phyloP scores from a whole-genome alignment of 2,329 filamentous ascomycete genomes.

The Calonectria pteridis region DNA sequence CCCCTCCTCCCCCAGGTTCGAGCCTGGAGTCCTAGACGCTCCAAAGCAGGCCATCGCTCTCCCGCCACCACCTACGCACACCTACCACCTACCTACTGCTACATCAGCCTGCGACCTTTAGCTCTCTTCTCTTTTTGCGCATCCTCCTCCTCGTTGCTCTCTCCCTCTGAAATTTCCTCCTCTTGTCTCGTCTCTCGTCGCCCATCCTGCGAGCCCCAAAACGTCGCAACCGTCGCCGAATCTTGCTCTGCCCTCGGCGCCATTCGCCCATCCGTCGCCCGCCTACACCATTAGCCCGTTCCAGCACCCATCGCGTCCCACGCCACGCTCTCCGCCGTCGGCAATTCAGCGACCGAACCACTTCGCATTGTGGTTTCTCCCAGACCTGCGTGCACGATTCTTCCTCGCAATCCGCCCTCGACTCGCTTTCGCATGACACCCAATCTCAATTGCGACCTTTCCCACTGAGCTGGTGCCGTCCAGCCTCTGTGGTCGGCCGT shows the following conservation, averaged over 20 bases:
- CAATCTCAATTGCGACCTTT: constrained; percentile 41
- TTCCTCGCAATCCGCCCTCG: constrained; percentile 14
- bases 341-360: constrained; percentile 29
- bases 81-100: constrained; percentile 10
- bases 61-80: constrained; percentile 19
- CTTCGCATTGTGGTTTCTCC: constrained; percentile 16
- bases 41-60: constrained; percentile 25
- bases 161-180: background rate
- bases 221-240: background rate
- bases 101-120: constrained; percentile 25
- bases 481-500: constrained; percentile 50
- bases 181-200: background rate
- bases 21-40: constrained; percentile 24
- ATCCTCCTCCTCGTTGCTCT: constrained; percentile 12
- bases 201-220: background rate
- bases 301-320: constrained; percentile 40
- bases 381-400: constrained; percentile 13
- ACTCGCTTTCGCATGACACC: constrained; percentile 43
- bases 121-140: constrained; percentile 22
- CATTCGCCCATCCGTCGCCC: constrained; percentile 18
- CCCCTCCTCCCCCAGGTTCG: constrained; percentile 30
- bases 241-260: background rate
- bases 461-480: constrained; percentile 51
- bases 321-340: constrained; percentile 35
- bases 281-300: constrained; percentile 35